These are phyloP conservation scores for Pigoraptor vietnamica DNA, from an alignment of 78 protist species.

Conservation along the genomic window DNA sequence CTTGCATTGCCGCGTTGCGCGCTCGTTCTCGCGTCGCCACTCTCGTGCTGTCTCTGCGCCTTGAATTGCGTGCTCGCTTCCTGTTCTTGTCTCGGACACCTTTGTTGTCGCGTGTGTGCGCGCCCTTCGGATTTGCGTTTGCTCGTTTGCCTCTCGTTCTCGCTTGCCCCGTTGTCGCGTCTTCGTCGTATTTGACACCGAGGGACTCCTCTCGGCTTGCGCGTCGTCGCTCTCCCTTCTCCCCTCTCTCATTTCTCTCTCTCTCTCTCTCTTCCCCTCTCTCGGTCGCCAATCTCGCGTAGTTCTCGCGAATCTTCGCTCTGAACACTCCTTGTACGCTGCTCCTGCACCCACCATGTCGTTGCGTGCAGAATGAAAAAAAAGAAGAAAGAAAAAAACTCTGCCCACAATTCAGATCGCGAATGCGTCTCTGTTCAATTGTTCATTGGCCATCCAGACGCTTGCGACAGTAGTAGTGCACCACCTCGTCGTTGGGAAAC, in stretches of 20 bases:
- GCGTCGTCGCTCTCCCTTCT: neutral
- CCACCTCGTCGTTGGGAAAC: neutral
- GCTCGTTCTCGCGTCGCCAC: neutral
- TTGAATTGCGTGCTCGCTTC: neutral
- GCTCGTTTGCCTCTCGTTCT: neutral
- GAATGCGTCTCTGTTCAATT: too few relatives aligned
- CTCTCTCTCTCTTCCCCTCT: too few relatives aligned
- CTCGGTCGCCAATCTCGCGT: too few relatives aligned
- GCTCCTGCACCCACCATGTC: too few relatives aligned
- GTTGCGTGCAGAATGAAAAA: neutral
- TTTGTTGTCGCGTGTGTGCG: neutral
- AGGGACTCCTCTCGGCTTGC: neutral
- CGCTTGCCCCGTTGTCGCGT: neutral
- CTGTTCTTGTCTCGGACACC: neutral
- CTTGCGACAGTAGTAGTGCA: neutral
- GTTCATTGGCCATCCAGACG: neutral
- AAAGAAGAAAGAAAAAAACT: neutral
- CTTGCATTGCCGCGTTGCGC: too few relatives aligned
- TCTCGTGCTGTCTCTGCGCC: neutral
- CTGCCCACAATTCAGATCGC: neutral
- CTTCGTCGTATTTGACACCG: neutral
- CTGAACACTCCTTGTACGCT: too few relatives aligned
- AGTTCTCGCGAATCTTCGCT: too few relatives aligned
- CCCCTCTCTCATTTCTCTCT: too few relatives aligned
- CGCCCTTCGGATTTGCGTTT: too few relatives aligned